Conservation (phyloP, 2,329 filamentous ascomycete species). For the Colletotrichum trifolii region DNA sequence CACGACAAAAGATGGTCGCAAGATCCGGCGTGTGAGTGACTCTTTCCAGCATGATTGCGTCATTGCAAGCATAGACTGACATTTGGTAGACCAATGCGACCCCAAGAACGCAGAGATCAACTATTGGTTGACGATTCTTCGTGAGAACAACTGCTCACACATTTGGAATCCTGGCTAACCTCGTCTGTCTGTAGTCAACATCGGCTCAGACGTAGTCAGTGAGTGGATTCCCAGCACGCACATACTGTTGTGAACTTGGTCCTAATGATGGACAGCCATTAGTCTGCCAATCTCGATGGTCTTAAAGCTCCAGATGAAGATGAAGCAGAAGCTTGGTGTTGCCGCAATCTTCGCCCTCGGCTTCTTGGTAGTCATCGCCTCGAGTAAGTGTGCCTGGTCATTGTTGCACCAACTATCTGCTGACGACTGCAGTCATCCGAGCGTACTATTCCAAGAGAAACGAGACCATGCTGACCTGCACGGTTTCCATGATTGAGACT, state of each 20-base stretch:
- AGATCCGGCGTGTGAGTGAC: constrained; percentile 40
- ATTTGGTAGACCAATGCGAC: constrained; percentile 27
- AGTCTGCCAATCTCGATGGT: constrained; percentile 50
- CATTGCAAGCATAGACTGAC: constrained; percentile 4
- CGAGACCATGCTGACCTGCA: constrained; percentile 51
- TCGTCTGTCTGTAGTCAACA: not conserved
- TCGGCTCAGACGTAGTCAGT: constrained; percentile 18
- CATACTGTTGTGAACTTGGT: not conserved
- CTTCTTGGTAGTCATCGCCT: constrained; percentile 45
- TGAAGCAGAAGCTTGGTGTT: constrained; percentile 47
- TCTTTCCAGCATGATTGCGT: not conserved
- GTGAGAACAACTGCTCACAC: constrained; percentile 8
- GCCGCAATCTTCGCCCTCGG: constrained; percentile 46
- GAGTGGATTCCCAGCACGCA: not conserved
- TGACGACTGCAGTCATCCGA: constrained; percentile 42
- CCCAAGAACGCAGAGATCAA: constrained; percentile 33
- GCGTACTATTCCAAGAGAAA: constrained; percentile 48
- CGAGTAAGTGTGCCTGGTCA: constrained; percentile 38
- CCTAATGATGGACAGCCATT: constrained; percentile 40
- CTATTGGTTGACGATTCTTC: constrained; percentile 37
- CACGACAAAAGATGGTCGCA: constrained; percentile 46
- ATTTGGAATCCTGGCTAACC: not conserved
- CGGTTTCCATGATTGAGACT: constrained; percentile 51
- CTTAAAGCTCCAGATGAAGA: constrained; percentile 46
- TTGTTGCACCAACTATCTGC: not conserved